Evolutionary conservation across 257 asterid species (phyloP).

Genomic region (Asclepias syriaca): DNA sequence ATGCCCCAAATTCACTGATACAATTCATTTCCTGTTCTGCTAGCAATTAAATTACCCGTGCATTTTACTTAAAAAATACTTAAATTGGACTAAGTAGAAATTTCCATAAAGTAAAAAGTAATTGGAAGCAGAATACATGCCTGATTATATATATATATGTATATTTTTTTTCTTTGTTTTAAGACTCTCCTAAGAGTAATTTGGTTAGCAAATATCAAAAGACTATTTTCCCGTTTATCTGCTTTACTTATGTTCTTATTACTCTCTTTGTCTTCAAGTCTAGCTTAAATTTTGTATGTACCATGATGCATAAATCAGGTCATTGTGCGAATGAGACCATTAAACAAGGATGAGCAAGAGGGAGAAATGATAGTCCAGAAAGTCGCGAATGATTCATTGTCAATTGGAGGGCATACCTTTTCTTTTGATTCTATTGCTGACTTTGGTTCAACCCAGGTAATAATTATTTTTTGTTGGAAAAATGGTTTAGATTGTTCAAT

Average conservation of each 20-base stretch:
- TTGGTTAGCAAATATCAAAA: neutral
- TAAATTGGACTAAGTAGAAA: no score
- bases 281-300: conserved; percentile 9
- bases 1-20: neutral
- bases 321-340: conserved; percentile 84
- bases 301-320: conserved; percentile 42
- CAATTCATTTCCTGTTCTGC: neutral
- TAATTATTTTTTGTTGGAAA: conserved; percentile 5
- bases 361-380: conserved; percentile 65
- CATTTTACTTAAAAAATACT: neutral
- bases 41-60: neutral
- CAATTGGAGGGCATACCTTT: conserved; percentile 72
- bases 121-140: no score
- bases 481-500: neutral
- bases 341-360: conserved; percentile 69
- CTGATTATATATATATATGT: neutral
- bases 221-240: neutral
- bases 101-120: no score
- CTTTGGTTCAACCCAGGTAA: conserved; percentile 73
- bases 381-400: conserved; percentile 56
- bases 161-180: neutral
- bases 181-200: neutral
- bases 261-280: neutral
- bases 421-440: conserved; percentile 90
- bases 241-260: neutral